These are phyloP conservation scores for Kwoniella shivajii DNA, from an alignment of 1,284 basidiomycete genomes.

Conservation along the genomic window DNA sequence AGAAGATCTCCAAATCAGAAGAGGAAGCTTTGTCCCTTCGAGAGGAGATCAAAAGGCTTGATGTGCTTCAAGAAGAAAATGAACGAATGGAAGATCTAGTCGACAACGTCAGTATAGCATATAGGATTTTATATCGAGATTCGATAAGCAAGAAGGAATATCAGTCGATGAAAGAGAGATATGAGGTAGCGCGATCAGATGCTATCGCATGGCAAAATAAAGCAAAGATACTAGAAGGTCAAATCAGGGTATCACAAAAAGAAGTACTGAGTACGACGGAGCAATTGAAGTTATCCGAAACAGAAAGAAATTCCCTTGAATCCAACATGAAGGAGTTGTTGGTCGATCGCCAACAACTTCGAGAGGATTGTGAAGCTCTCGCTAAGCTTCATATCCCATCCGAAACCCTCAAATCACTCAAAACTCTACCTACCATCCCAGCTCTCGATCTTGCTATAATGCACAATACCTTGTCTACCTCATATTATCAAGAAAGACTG, in stretches of 20 bases:
- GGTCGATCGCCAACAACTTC: conserved; percentile 9
- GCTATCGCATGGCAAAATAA: conserved; percentile 1
- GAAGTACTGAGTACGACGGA: conserved; percentile 2
- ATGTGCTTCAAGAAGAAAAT: conserved; percentile 70
- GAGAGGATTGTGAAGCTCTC: neutral
- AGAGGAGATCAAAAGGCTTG: conserved; percentile 60
- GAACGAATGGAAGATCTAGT: conserved; percentile 13
- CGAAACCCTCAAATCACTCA: neutral
- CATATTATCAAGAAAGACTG: conserved; percentile 13
- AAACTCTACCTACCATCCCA: neutral
- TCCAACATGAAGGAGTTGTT: neutral
- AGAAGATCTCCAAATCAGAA: neutral
- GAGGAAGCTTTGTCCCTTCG: neutral
- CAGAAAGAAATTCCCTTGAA: conserved; percentile 3
- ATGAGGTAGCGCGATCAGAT: neutral
- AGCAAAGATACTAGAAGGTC: neutral
- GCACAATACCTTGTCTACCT: conserved; percentile 16
- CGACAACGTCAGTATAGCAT: conserved; percentile 3
- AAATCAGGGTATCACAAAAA: neutral
- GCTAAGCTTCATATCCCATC: neutral
- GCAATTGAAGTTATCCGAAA: neutral
- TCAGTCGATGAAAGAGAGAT: neutral
- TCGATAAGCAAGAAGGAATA: conserved; percentile 6
- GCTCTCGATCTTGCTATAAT: conserved; percentile 3
- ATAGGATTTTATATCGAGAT: conserved; percentile 5